Base-by-base conservation (phyloP, 768 basidiomycete species). In the Tulasnella sp. region DNA sequence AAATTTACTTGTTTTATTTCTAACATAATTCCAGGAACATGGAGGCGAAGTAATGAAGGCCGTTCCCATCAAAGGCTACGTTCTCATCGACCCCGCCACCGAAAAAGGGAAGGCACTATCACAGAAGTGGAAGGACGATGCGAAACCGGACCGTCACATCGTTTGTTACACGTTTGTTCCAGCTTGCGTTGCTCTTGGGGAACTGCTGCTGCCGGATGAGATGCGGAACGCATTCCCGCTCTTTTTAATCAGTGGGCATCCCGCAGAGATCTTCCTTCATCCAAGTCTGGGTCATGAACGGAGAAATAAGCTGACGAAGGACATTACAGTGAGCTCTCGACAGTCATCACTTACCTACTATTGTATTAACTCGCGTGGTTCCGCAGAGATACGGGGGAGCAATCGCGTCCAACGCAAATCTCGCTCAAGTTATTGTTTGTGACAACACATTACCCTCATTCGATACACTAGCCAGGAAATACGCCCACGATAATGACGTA, bases 21-120 rank as follows among this genome's bases (percentile, higher is more conserved):
- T 5, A 57, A 29, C 20, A 10, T n/a, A 35, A 11, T 29, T 9
- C 15, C 26, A 77, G 76, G 70, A 77, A 40, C 70, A 77, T 40
- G 76, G 76, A 3, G 76, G 76, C 39, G 39, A 77, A 46, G 76
- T 77, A 15, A 32, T 77, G n/a, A 32, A 42, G 40, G 57, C 70
- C 15, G 69, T 77, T 23, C 76, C 76, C 2, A 57, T 70, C 42
- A 71, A 69, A 37, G 76, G 76, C n/a, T 77, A 77, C 76, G 69
- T 77, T 16, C 70, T 77, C 67, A 71, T 77, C 26, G 40, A 77
- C 51, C 76, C 76, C 15, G 48, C 10, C 26, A 42, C 76, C 35
- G 57, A 40, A 40, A 77, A 70, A 26, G 76, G 76, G 15, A 26
- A 71, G 10, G 40, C 40, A 4, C 67, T 71, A 6, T 13, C 42